Evolutionary conservation across 306 rosid genomes (phyloP).

Genomic region (Vigna radiata): DNA sequence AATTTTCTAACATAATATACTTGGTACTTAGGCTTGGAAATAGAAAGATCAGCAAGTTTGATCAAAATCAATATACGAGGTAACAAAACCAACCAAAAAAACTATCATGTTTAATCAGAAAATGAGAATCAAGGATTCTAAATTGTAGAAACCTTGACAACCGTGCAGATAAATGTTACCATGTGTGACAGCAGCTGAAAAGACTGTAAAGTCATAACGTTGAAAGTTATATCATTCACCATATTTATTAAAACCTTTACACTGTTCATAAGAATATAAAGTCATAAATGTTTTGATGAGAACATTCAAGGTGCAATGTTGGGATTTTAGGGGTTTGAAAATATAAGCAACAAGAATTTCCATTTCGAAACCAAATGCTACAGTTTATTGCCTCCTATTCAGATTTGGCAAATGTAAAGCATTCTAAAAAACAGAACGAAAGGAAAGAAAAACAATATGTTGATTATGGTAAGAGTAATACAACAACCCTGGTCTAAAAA

Average conservation of each 20-base stretch:
- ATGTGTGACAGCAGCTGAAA: background rate
- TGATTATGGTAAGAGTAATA: constrained; percentile 33
- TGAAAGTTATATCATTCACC: too few relatives aligned
- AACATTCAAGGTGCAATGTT: background rate
- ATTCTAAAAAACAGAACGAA: background rate
- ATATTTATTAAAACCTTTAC: too few relatives aligned
- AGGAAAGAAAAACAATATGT: background rate
- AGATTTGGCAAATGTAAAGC: constrained; percentile 35
- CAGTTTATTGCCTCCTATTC: constrained; percentile 41
- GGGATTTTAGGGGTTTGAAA: too few relatives aligned
- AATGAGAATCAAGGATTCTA: background rate
- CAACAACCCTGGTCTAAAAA: background rate
- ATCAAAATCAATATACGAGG: too few relatives aligned
- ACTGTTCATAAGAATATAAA: too few relatives aligned
- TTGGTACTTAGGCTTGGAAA: too few relatives aligned
- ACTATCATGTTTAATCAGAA: background rate
- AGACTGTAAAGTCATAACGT: background rate
- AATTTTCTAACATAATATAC: too few relatives aligned
- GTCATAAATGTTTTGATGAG: background rate
- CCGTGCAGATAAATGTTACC: background rate
- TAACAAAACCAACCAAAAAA: too few relatives aligned
- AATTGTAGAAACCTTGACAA: background rate
- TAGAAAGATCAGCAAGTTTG: too few relatives aligned
- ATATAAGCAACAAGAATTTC: constrained; percentile 18
- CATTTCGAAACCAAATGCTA: constrained; percentile 4